A percentile compares a stretch with the other conserved stretches of the same genome.
Evolutionary conservation across 1,284 basidiomycete genomes (phyloP).

Genomic region (Marasmius sp.): DNA sequence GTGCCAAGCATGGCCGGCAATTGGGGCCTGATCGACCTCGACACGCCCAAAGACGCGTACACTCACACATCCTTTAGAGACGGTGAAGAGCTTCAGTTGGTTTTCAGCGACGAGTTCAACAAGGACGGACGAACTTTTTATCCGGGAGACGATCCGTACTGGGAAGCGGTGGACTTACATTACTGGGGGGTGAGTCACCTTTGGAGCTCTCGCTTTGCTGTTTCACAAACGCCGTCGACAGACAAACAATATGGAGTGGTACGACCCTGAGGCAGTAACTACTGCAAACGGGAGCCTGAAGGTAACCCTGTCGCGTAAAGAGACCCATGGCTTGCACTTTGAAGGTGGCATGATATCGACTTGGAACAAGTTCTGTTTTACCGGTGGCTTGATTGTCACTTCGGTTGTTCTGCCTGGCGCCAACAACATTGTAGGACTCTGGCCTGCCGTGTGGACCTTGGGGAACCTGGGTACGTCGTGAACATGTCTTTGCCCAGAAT

Average conservation of each 20-base stretch:
- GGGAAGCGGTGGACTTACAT: slow-evolving; percentile 71
- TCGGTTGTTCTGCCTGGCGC: slow-evolving; percentile 83
- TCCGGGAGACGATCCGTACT: slow-evolving; percentile 68
- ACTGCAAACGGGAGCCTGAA: slow-evolving; percentile 79
- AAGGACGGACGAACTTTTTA: slow-evolving; percentile 80
- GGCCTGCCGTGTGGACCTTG: slow-evolving; percentile 77
- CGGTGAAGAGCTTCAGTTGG: slow-evolving; percentile 56
- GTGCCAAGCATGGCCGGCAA: slow-evolving; percentile 64
- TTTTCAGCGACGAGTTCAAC: slow-evolving; percentile 93
- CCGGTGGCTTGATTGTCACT: slow-evolving; percentile 75
- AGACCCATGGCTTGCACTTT: slow-evolving; percentile 43
- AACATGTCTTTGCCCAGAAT: background rate
- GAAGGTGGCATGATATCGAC: slow-evolving; percentile 69
- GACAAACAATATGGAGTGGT: slow-evolving; percentile 56
- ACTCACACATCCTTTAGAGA: slow-evolving; percentile 60
- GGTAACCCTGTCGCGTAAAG: slow-evolving; percentile 71
- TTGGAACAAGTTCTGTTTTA: slow-evolving; percentile 97
- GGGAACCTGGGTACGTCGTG: slow-evolving; percentile 53
- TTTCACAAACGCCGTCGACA: slow-evolving; percentile 12
- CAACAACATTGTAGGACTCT: slow-evolving; percentile 56
- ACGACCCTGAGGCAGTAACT: slow-evolving; percentile 79
- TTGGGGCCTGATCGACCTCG: slow-evolving; percentile 73
- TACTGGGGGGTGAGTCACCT: slow-evolving; percentile 42
- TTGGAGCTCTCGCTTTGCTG: background rate
- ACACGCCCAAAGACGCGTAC: slow-evolving; percentile 67